phyloP scores from a whole-genome alignment of 73 alveolate genomes.

The Tetrahymena thermophila region DNA sequence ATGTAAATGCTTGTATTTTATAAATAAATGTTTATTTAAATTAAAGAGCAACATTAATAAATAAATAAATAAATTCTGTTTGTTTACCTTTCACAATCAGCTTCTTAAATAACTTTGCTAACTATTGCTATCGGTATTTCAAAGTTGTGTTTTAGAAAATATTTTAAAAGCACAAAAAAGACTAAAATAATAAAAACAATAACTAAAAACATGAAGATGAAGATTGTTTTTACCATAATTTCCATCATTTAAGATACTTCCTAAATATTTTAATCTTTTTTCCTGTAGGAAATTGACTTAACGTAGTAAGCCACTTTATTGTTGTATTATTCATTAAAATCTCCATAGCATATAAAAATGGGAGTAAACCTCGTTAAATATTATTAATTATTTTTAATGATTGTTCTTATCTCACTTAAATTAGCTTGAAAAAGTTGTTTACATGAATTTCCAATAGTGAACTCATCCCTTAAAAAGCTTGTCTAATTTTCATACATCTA shows the following conservation, averaged over 20 bases:
- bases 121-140: not conserved
- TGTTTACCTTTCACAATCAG: not conserved
- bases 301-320: not conserved
- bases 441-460: not conserved
- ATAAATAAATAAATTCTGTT: no score
- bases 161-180: not conserved
- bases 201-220: no score
- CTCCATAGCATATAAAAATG: not conserved
- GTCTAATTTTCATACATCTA: not conserved
- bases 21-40: no score
- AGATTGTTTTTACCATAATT: not conserved
- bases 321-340: not conserved
- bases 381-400: no score
- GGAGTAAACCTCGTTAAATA: not conserved
- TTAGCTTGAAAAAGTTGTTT: not conserved
- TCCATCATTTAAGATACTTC: not conserved
- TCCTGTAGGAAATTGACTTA: not conserved
- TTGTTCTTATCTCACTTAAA: not conserved
- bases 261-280: not conserved
- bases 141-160: not conserved
- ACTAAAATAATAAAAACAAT: no score
- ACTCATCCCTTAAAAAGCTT: not conserved
- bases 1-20: not conserved
- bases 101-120: not conserved
- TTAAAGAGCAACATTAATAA: no score